phyloP scores from a whole-genome alignment of 2,329 filamentous ascomycete genomes.

The Neofusicoccum cordaticola region DNA sequence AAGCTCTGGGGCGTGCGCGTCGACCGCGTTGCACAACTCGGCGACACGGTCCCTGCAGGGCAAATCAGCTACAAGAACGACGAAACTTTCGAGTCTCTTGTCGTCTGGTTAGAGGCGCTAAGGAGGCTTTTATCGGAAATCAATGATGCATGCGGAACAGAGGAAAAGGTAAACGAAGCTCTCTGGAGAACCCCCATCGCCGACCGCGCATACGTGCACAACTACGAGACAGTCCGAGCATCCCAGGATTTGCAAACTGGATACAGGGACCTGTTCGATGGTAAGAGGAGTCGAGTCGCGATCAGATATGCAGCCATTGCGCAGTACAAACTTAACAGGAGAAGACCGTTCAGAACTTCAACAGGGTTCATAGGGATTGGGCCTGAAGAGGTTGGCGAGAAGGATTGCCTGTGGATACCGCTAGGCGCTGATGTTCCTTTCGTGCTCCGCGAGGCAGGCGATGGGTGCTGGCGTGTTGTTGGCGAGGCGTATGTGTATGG shows the following conservation, averaged over 20 bases:
- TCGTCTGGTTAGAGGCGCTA: neutral
- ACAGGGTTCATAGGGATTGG: constrained; percentile 1
- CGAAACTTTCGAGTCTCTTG: neutral
- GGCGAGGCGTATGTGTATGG: constrained; percentile 13
- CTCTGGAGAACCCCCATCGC: neutral
- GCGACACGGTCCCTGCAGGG: neutral
- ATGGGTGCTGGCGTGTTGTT: neutral
- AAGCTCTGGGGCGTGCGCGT: neutral
- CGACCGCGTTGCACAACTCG: neutral
- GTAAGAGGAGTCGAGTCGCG: neutral
- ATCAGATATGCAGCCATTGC: neutral
- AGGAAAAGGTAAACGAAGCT: neutral
- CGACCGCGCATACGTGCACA: neutral
- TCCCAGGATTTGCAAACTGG: neutral
- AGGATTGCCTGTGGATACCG: constrained; percentile 2
- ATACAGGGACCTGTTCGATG: neutral
- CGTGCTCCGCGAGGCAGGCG: neutral
- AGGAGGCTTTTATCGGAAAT: neutral
- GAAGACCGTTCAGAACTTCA: neutral
- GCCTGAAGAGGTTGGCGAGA: neutral
- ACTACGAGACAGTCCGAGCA: neutral
- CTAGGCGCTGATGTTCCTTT: constrained; percentile 10
- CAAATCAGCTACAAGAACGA: neutral
- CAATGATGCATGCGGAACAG: neutral
- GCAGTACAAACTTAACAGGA: neutral